A percentile compares a stretch with the other conserved stretches of the same genome.
Evolutionary conservation across 805 yeast genomes (phyloP).

Genomic region (Candida easanensis): DNA sequence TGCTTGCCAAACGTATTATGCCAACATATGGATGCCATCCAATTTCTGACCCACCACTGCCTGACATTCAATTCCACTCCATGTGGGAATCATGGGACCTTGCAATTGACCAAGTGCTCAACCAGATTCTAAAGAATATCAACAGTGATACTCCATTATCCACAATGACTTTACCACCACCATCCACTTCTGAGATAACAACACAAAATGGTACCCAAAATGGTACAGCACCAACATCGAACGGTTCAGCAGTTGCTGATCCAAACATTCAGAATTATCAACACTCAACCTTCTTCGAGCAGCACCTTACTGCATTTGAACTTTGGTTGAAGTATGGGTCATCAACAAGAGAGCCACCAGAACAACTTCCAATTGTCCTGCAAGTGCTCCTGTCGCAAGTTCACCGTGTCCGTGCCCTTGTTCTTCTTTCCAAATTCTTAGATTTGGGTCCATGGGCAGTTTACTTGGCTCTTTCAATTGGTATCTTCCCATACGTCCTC

Average conservation of each 20-base stretch:
- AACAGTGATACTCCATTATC: constrained; percentile 23
- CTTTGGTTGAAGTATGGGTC: constrained; percentile 93
- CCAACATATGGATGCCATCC: constrained; percentile 93
- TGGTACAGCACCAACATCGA: neutral
- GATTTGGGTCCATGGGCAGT: constrained; percentile 99
- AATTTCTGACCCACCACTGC: constrained; percentile 87
- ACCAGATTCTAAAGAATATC: constrained; percentile 54
- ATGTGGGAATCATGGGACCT: constrained; percentile 99
- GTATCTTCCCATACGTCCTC: constrained; percentile 92
- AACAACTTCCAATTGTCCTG: constrained; percentile 88
- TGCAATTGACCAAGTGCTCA: constrained; percentile 90
- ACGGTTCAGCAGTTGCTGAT: constrained; percentile 1
- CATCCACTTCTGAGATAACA: neutral
- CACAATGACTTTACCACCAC: neutral
- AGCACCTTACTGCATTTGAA: constrained; percentile 93
- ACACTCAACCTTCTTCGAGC: constrained; percentile 93
- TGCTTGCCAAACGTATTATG: constrained; percentile 91
- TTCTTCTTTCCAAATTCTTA: constrained; percentile 76
- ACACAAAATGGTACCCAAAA: neutral
- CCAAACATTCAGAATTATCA: constrained; percentile 53
- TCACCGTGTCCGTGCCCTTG: constrained; percentile 86
- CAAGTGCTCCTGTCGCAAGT: constrained; percentile 93
- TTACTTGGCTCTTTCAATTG: constrained; percentile 85
- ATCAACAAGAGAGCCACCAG: constrained; percentile 82
- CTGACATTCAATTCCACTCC: constrained; percentile 79